phyloP scores from a whole-genome alignment of 2,329 filamentous ascomycete species.

The Penicillium crustosum region DNA sequence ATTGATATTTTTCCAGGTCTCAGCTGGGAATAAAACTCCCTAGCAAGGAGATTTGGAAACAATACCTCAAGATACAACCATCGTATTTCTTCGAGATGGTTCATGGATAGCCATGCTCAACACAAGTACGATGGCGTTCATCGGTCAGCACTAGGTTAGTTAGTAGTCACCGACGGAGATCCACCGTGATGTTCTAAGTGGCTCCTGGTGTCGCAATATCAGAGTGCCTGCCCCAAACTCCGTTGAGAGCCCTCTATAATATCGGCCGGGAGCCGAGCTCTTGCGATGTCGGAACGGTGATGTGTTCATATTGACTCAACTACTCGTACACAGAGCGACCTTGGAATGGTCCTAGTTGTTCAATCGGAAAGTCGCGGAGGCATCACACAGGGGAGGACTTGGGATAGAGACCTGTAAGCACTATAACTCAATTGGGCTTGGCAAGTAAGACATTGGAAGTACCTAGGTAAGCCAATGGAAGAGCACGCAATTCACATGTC shows the following conservation, averaged over 20 bases:
- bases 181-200: conserved; percentile 6
- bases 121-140: neutral
- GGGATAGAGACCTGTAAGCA: neutral
- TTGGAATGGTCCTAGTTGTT: neutral
- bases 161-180: neutral
- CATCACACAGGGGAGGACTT: too few species aligned
- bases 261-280: neutral
- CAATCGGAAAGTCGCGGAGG: neutral
- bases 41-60: neutral
- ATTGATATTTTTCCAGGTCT: neutral
- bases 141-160: neutral
- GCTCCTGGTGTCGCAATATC: conserved; percentile 16
- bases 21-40: neutral
- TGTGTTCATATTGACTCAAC: neutral
- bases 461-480: neutral
- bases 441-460: neutral
- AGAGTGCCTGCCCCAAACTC: neutral
- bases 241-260: neutral
- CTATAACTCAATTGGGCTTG: neutral
- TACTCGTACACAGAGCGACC: neutral
- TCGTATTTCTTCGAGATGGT: neutral
- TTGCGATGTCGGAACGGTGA: neutral
- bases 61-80: neutral
- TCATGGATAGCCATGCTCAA: neutral
- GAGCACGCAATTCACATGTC: neutral